Evolutionary conservation across 495 filamentous ascomycete genomes (phyloP), one percentile per base, ranked within the genome.

Genomic region (Tirmania nivea): DNA sequence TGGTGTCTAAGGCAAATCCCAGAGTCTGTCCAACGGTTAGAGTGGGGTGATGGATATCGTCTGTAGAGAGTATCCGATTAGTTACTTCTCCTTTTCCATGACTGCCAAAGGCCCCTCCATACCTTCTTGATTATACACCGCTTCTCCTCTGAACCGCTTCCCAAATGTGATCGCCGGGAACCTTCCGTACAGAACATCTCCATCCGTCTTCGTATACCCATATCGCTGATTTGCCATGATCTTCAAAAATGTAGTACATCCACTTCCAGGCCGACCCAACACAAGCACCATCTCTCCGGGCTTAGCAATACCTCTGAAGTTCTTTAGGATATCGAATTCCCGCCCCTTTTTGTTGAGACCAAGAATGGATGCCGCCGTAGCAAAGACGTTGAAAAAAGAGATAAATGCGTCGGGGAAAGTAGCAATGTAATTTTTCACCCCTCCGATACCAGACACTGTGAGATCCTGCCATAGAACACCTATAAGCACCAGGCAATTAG

Each of bases 251-350:
- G 86, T 86, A 0, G 87, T 87, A 64, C 87, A 94, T 35, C 87
- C 87, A 9, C 79, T 80, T 0, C 87, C 88, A 0, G 88, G 88
- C 52, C 83, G 75, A 10, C 88, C 87, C 17, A 95, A 72, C 10
- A 95, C 88, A 17, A 95, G 69, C 1, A 92, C 72, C 87, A 94
- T 93, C 66, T 95, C 87, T 14, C 88, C 88, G 0, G 83, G 79
- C 57, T 79, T 79, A 35, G 74, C 68, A 51, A 76, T 66, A 48
- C 74, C 74, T 55, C 58, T 66, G 59, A 77, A 77, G 35, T 66
- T 66, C 53, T 74, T 66, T 49, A 84, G 66, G 17, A 81, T 71
- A 20, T 82, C 76, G 50, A 78, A 74, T 62, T 86, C 80, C 51
- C 70, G 69, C 2, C 76, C 79, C 56, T 78, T 79, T 49, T 74